Evolutionary conservation across 2,329 filamentous ascomycete genomes (phyloP), one percentile per base, ranked within the genome.

Genomic region (Colletotrichum viniferum): DNA sequence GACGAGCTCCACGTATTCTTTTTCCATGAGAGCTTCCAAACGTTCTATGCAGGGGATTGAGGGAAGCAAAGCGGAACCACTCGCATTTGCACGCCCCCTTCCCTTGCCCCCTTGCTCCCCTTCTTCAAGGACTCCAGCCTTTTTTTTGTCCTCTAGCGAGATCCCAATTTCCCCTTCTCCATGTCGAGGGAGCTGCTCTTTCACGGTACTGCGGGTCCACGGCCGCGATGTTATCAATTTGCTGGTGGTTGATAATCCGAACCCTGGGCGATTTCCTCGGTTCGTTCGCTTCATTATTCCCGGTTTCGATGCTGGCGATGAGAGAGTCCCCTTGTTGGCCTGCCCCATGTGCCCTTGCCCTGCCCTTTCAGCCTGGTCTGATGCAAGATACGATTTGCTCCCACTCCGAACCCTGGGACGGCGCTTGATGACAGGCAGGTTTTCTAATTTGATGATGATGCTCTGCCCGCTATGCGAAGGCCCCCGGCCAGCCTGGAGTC

Each of bases 1-100:
- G 32, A 62, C 71, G 8, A 43, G 36, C 8, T 43, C 36, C 36
- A 43, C 36, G 36, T 43, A 43, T 38, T 38, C 3, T 32, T 36
- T 14, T 75, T 76, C 73, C 52, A 76, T 60, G 70, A 76, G 64
- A 76, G 64, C 70, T 76, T 76, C 60, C 30, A 62, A 62, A 34
- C 30, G 14, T 62, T 62, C 73, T 64, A 76, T 76, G 73, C 73
- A 76, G 55, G 71, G 28, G 58, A 60, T 43, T 14, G n/a, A 18
- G 38, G 43, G 16, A 36, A 14, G 34, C 62, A 24, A 55, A 28
- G 65, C 65, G 65, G 65, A 52, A 26, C 26, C 36, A 36, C 16
- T 34, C 16, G 36, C 64, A 43, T 43, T 43, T 43, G 36, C 36
- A 43, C 36, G 36, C 36, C 36, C 36, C 36, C 16, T 43, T 18